phyloP scores from a whole-genome alignment of 129 eudicot species.

The Solidago caesia region DNA sequence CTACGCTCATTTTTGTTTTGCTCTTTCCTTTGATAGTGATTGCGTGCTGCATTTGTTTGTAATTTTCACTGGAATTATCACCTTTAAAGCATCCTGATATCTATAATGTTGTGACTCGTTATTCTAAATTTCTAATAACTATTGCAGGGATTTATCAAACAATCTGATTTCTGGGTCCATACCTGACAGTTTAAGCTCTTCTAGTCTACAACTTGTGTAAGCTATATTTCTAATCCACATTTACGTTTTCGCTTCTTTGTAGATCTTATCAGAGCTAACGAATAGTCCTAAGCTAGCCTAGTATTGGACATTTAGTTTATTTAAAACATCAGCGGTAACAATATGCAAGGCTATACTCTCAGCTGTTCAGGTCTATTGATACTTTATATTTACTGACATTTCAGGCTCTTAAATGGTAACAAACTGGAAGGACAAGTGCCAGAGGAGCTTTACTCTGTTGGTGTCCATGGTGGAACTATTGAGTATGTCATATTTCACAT shows the following conservation, averaged over 20 bases:
- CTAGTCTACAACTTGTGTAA: conserved; percentile 94
- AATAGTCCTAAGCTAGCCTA: not conserved
- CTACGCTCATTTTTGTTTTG: not conserved
- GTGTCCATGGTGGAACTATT: conserved; percentile 97
- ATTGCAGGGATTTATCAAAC: conserved; percentile 81
- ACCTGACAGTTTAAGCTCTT: conserved; percentile 77
- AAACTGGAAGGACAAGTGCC: conserved; percentile 88
- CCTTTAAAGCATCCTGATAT: conserved; percentile 3
- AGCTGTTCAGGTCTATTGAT: not conserved
- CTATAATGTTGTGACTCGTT: conserved; percentile 16
- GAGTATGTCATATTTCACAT: conserved; percentile 58
- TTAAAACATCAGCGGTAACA: not conserved
- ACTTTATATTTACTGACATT: conserved; percentile 14
- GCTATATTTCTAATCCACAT: conserved; percentile 34
- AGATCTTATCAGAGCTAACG: not conserved
- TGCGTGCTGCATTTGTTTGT: not conserved
- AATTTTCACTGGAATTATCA: not conserved
- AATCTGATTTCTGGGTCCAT: conserved; percentile 72
- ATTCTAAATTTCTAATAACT: conserved; percentile 12
- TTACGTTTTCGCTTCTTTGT: not conserved
- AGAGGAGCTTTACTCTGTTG: conserved; percentile 83
- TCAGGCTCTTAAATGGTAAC: conserved; percentile 81
- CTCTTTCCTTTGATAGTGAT: not conserved
- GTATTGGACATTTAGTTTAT: not conserved
- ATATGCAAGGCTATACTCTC: not conserved